Evolutionary conservation across 129 eudicot genomes (phyloP), one percentile per base, ranked within the genome.

Genomic region (Flaveria ramosissima): DNA sequence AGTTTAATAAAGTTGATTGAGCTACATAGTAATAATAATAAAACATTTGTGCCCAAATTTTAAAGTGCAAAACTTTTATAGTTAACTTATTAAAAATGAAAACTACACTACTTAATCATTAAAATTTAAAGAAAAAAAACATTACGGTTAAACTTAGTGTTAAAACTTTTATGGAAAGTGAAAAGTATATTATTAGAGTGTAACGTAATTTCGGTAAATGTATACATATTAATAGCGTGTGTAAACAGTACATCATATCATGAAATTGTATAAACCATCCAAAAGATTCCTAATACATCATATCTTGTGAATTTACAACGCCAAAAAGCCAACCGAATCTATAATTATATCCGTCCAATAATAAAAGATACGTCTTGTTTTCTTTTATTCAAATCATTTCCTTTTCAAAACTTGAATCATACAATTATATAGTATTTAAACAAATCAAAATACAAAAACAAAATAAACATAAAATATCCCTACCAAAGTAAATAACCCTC

Each of bases 321-420:
- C 63, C 36, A 78, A 78, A 78, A 57, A 43, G 79, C 26, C 84
- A 73, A 73, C 53, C 60, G 79, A 80, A 80, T 73, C 78, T 73
- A 80, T 56, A 65, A 73, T 66, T 74, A 43, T 66, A 78, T 66
- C 79, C 84, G 70, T 73, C 84, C 82, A 70, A 56, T 53, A 52
- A 19, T 62, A 24, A 48, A 47, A 75, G 51, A 47, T 75, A 15
- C 64, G 39, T 9, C 71, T 74, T 61, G 68, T 45, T 75, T 75
- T 17, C 62, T 75, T 61, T 74, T 23, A 23, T 59, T 21, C 24
- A 61, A 60, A 26, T 21, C 16, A 3, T 72, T 10, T 53, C 41
- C 16, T 19, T 23, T 24, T 13, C 2, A 24, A 21, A 61, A 16
- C 7, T 62, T n/a, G 27, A 23, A 74, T 50, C n/a, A 16, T 26